Conservation (phyloP, 352 stramenopile species). For the Globisporangium splendens region DNA sequence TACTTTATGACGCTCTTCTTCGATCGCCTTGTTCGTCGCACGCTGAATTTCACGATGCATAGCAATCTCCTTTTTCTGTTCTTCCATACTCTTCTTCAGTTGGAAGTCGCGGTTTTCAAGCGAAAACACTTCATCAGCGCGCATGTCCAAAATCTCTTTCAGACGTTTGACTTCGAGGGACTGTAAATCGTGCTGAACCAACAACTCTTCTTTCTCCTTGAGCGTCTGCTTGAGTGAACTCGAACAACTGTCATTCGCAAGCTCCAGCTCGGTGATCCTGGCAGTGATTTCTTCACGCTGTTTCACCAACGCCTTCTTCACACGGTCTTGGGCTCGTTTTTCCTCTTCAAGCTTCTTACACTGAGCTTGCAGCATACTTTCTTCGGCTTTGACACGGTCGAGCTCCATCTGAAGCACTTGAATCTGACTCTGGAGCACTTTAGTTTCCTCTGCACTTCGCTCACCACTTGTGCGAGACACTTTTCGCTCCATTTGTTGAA, state of each 20-base stretch:
- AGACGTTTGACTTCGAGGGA: conserved; percentile 91
- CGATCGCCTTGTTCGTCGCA: conserved; percentile 79
- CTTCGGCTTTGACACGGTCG: conserved; percentile 83
- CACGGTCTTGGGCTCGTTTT: conserved; percentile 69
- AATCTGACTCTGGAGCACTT: conserved; percentile 89
- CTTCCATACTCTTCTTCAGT: conserved; percentile 92
- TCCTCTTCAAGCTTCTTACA: conserved; percentile 93
- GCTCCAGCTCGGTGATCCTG: conserved; percentile 86
- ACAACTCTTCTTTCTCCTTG: conserved; percentile 89
- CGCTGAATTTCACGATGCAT: conserved; percentile 89
- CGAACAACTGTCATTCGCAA: conserved; percentile 89
- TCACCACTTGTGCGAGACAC: conserved; percentile 91
- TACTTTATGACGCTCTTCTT: conserved; percentile 93
- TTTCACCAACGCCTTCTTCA: conserved; percentile 68
- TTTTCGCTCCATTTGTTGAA: conserved; percentile 95
- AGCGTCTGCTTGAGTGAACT: conserved; percentile 77
- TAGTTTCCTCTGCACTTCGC: conserved; percentile 93
- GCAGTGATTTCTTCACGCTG: conserved; percentile 77
- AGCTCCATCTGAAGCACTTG: conserved; percentile 87
- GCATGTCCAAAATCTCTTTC: conserved; percentile 84
- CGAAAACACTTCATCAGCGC: conserved; percentile 90
- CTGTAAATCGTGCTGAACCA: conserved; percentile 94
- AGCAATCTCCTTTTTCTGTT: conserved; percentile 90
- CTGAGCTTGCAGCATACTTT: conserved; percentile 88
- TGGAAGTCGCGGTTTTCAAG: conserved; percentile 94